These are phyloP conservation scores for Auriscalpium vulgare DNA, from an alignment of 768 basidiomycete species.

Conservation along the genomic window DNA sequence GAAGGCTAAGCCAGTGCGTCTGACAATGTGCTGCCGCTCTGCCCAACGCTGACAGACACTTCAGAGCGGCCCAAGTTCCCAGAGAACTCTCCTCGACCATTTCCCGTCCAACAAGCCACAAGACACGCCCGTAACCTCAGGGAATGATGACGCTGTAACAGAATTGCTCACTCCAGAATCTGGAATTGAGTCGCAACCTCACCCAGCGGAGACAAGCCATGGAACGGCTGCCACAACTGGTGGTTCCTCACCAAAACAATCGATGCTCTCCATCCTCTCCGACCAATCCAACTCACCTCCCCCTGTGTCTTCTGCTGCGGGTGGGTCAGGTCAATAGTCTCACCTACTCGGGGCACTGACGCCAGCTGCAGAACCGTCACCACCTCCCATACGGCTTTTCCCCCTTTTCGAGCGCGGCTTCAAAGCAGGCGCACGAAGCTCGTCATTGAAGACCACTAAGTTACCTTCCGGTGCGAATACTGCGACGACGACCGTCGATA, in stretches of 20 bases:
- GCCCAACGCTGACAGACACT: background rate
- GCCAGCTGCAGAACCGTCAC: background rate
- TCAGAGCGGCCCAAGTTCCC: background rate
- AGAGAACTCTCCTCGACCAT: background rate
- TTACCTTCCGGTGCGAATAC: too few species aligned
- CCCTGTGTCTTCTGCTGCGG: too few species aligned
- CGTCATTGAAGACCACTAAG: too few species aligned
- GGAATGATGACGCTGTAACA: background rate
- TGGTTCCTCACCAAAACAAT: too few species aligned
- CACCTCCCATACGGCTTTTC: background rate
- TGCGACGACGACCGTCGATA: too few species aligned
- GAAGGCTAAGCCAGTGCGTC: slow-evolving; percentile 1
- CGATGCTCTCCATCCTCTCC: background rate
- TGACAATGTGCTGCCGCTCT: background rate
- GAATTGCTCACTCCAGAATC: too few species aligned
- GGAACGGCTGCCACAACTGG: too few species aligned
- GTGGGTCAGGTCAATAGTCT: too few species aligned
- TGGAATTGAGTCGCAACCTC: too few species aligned
- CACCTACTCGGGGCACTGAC: background rate
- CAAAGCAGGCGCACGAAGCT: too few species aligned
- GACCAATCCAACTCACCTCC: background rate
- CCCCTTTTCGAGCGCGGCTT: background rate
- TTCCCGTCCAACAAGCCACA: background rate
- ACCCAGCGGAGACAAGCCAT: too few species aligned
- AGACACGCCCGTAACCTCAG: background rate